Evolutionary conservation across 257 asterid genomes (phyloP).

Genomic region (Plantago major): DNA sequence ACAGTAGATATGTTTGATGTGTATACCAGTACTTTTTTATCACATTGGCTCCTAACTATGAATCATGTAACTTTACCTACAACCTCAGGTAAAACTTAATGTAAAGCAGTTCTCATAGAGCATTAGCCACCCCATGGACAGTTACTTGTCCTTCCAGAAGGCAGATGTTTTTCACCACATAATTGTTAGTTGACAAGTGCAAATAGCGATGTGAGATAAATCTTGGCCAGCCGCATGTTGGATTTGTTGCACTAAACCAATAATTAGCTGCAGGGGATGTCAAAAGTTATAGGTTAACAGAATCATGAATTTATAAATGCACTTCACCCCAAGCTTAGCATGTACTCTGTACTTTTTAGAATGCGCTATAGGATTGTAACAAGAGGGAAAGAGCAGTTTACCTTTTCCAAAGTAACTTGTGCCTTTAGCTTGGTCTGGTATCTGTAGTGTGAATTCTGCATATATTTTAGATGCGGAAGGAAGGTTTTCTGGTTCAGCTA

Average conservation of each 20-base stretch:
- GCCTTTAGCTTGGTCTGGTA: slow-evolving; percentile 41
- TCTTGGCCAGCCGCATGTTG: slow-evolving; percentile 57
- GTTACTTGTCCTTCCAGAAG: slow-evolving; percentile 55
- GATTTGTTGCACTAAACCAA: slow-evolving; percentile 50
- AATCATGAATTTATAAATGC: slow-evolving; percentile 1
- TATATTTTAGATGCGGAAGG: slow-evolving; percentile 37
- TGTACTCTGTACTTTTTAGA: not conserved
- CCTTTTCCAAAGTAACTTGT: slow-evolving; percentile 43
- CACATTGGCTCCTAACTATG: not conserved
- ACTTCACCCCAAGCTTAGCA: not conserved
- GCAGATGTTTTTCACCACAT: slow-evolving; percentile 40
- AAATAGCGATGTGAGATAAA: slow-evolving; percentile 41
- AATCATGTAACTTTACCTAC: not conserved
- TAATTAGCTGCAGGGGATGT: slow-evolving; percentile 44
- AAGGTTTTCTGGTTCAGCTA: slow-evolving; percentile 47
- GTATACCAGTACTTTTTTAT: not conserved
- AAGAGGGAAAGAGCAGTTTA: slow-evolving; percentile 18
- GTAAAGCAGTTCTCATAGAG: slow-evolving; percentile 22
- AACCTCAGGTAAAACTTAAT: too few relatives aligned
- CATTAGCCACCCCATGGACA: slow-evolving; percentile 43
- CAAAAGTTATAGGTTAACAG: not conserved
- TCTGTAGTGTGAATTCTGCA: slow-evolving; percentile 49
- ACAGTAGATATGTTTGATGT: not conserved
- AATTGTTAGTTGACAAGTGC: slow-evolving; percentile 25
- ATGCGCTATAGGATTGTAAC: not conserved